A percentile compares a stretch with the other conserved stretches of the same genome.
Conservation (phyloP, 2,329 filamentous ascomycete genomes). For the Colletotrichum camelliae region DNA sequence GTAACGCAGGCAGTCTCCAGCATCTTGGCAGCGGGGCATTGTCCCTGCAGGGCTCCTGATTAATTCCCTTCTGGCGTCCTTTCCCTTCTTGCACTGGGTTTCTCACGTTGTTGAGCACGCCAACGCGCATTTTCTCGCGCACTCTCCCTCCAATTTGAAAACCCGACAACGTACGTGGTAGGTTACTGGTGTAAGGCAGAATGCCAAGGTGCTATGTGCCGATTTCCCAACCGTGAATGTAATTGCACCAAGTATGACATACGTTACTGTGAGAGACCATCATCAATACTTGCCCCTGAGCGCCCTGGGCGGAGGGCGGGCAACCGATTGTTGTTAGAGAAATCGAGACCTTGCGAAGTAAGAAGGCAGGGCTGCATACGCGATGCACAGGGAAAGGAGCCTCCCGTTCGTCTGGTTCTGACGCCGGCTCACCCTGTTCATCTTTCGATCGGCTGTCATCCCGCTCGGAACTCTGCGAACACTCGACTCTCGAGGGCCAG, state of each 20-base stretch:
- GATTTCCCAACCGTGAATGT: background rate
- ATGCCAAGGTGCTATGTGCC: background rate
- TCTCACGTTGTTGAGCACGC: background rate
- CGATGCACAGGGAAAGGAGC: background rate
- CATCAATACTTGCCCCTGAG: background rate
- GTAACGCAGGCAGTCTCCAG: background rate
- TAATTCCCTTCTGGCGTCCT: background rate
- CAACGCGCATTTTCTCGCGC: background rate
- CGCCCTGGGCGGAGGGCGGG: background rate
- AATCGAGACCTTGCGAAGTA: background rate
- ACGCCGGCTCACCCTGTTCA: background rate
- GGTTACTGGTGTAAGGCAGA: background rate
- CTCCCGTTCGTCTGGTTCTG: background rate
- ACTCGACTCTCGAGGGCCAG: background rate
- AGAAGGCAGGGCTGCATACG: background rate
- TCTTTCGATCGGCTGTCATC: background rate
- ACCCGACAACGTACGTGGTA: background rate
- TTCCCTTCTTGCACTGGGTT: background rate
- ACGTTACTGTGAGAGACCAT: background rate
- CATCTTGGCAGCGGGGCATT: slow-evolving; percentile 4
- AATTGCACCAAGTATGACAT: background rate
- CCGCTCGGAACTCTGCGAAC: background rate
- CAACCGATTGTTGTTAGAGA: background rate
- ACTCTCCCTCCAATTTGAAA: background rate
- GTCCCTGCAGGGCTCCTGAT: slow-evolving; percentile 3